Percentiles rank a stretch among this genome's conserved stretches.
Evolutionary conservation across 139 green algal species (phyloP).

Genomic region (Medakamo hakoo): DNA sequence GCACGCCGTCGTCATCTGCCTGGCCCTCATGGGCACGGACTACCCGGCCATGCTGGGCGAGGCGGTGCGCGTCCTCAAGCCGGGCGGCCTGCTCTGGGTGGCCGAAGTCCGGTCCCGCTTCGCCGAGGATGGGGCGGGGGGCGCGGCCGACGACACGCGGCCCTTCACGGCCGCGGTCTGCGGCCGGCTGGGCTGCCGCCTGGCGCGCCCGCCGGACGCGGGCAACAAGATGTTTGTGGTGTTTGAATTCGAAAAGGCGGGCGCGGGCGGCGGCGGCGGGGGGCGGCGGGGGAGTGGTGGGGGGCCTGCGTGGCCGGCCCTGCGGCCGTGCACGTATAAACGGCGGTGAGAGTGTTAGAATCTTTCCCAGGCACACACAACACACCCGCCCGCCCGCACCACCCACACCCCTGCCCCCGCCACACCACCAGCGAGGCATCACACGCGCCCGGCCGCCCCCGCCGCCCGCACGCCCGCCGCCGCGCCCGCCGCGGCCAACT

Average conservation of each 20-base stretch:
- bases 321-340: slow-evolving; percentile 20
- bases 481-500: background rate
- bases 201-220: background rate
- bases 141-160: background rate
- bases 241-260: background rate
- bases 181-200: background rate
- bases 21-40: slow-evolving; percentile 93
- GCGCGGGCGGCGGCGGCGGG: background rate
- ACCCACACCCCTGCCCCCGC: background rate
- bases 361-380: too few relatives aligned
- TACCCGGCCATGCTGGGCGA: slow-evolving; percentile 70
- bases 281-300: background rate
- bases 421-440: too few relatives aligned
- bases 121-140: background rate
- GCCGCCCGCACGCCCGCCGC: background rate
- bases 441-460: too few relatives aligned
- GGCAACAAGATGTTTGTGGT: slow-evolving; percentile 1
- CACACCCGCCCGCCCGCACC: too few relatives aligned
- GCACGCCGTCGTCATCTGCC: slow-evolving; percentile 84
- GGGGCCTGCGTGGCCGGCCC: slow-evolving; percentile 6
- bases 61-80: slow-evolving; percentile 59
- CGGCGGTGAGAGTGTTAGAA: slow-evolving; percentile 9
- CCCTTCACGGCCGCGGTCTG: background rate
- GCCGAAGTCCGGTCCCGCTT: slow-evolving; percentile 81
- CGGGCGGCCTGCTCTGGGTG: slow-evolving; percentile 69